A percentile compares a stretch with the other conserved stretches of the same genome.
phyloP scores from a whole-genome alignment of 371 early-diverging fungal species.

The Apophysomyces trapeziformis region DNA sequence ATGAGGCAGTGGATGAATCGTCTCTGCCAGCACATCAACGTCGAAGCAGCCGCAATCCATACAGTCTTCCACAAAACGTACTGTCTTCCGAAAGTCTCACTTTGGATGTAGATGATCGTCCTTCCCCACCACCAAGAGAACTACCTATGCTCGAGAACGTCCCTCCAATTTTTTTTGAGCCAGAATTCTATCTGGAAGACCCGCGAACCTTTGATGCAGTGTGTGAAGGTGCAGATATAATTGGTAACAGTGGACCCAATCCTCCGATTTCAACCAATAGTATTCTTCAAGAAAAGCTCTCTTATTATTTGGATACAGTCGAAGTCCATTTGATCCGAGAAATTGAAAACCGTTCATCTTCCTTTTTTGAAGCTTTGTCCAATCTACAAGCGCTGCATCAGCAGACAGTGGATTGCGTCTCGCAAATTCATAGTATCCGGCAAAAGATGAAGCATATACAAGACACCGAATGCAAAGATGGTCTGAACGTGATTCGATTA shows the following conservation, averaged over 20 bases:
- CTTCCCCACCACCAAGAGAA: conserved; percentile 39
- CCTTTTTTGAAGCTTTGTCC: conserved; percentile 92
- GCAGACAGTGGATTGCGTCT: conserved; percentile 85
- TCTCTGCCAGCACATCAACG: conserved; percentile 21
- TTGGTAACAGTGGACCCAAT: conserved; percentile 50
- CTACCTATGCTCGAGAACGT: conserved; percentile 78
- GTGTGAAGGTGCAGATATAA: conserved; percentile 64
- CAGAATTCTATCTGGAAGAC: conserved; percentile 83
- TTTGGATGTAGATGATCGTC: conserved; percentile 32
- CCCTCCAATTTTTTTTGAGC: conserved; percentile 85
- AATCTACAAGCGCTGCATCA: conserved; percentile 89
- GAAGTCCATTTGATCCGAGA: conserved; percentile 91
- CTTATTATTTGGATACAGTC: conserved; percentile 88
- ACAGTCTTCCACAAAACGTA: conserved; percentile 54
- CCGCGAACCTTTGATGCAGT: conserved; percentile 89
- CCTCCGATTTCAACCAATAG: conserved; percentile 66
- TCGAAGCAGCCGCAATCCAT: conserved; percentile 61
- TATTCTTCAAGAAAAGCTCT: conserved; percentile 86
- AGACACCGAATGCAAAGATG: conserved; percentile 69
- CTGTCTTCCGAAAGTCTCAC: conserved; percentile 51
- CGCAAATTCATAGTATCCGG: conserved; percentile 79
- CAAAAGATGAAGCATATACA: conserved; percentile 70
- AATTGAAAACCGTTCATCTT: conserved; percentile 85
- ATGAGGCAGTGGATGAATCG: conserved; percentile 15
- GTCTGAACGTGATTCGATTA: conserved; percentile 80